Base-by-base conservation (phyloP, 2,329 filamentous ascomycete species). In the Orbilia quercus region DNA sequence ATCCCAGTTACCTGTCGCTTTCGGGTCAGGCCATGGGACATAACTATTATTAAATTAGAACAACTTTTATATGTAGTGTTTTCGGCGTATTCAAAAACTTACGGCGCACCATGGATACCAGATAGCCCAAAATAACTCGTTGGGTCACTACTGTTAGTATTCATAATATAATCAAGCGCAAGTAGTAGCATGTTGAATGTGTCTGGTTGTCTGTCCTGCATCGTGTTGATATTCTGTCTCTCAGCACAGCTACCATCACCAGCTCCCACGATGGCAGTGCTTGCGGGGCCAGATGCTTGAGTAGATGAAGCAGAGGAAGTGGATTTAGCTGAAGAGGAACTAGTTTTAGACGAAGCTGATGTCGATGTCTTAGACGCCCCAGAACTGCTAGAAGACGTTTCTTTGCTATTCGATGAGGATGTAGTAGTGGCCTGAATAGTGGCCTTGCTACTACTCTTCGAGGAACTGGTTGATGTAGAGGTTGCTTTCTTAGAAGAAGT, bases 101-200 rank as follows among this genome's bases (percentile, higher is more conserved):
- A 73, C 69, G 69, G 69, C 12, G 69, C 69, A 12, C 69, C 69
- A 22, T 73, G 69, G 25, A 73, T 57, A 73, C 60, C 54, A 7
- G 69, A 65, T 6, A 73, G 12, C 14, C 55, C 51, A 23, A 31
- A 65, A 38, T 73, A 73, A 18, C 59, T 65, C 12, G 3, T 31
- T 1, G 59, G 18, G n/a, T 60, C 28, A 7, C 9, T 55, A 2
- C 22, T 12, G 7, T n/a, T 11, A 3, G 53, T 28, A 6, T 31
- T 23, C 45, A 54, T 48, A 34, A 73, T 22, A 6, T 55, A 20
- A 9, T 40, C 20, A 7, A 73, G 55, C 11, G 69, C 69, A 31
- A 73, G 69, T 6, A 66, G 31, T 9, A 73, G 42, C 28, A 66
- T 31, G 42, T 66, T 66, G 34, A 66, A 66, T 6, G 31, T 34